These are phyloP conservation scores for Quercus rubra DNA, from an alignment of 306 rosid genomes.

Conservation along the genomic window DNA sequence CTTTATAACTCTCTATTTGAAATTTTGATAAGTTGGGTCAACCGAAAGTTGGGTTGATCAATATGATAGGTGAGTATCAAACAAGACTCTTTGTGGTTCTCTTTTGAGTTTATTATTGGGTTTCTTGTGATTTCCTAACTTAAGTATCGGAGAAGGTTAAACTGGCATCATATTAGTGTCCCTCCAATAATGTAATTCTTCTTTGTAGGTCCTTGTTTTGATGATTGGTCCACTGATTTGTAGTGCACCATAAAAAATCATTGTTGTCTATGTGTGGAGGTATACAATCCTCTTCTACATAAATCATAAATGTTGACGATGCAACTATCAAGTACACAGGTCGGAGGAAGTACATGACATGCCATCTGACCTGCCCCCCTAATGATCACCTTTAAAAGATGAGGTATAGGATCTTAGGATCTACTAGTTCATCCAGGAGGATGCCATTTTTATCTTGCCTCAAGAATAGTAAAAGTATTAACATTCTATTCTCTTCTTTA, in stretches of 20 bases:
- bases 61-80: too few relatives aligned
- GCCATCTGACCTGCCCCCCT: constrained; percentile 80
- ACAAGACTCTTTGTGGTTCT: too few relatives aligned
- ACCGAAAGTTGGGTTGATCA: too few relatives aligned
- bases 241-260: constrained; percentile 60
- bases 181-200: too few relatives aligned
- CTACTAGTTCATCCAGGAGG: constrained; percentile 48
- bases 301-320: constrained; percentile 81
- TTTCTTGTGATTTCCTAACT: too few relatives aligned
- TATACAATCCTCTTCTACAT: constrained; percentile 75
- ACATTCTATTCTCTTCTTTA: neutral
- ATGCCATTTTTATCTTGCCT: constrained; percentile 81
- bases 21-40: too few relatives aligned
- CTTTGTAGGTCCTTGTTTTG: too few relatives aligned
- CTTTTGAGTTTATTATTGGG: too few relatives aligned
- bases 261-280: constrained; percentile 96
- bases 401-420: constrained; percentile 81
- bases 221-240: too few relatives aligned
- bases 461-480: constrained; percentile 18
- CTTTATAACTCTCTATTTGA: too few relatives aligned
- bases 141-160: too few relatives aligned
- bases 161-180: too few relatives aligned
- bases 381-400: constrained; percentile 89
- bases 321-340: constrained; percentile 93
- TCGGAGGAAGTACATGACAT: constrained; percentile 66